Percentiles rank a stretch among this genome's conserved stretches.
Evolutionary conservation across 1,139 yeast species (phyloP).

Genomic region (Debaryomycetaceae sp.): DNA sequence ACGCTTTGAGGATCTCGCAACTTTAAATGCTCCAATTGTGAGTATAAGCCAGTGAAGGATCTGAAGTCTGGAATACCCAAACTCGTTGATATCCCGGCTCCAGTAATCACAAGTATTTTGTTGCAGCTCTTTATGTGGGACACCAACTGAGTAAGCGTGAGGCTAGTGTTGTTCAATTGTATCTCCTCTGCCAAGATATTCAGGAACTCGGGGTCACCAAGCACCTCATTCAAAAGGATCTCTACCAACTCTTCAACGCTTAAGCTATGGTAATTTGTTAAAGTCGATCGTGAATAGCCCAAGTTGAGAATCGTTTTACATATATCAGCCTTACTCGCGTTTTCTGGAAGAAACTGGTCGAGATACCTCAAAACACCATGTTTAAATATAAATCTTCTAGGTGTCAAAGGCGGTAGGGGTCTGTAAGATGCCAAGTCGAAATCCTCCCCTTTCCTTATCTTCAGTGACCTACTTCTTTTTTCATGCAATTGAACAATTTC

Average conservation of each 20-base stretch:
- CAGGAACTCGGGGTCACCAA: constrained; percentile 8
- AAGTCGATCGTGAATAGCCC: constrained; percentile 28
- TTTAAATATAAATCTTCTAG: constrained; percentile 48
- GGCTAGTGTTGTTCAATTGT: background rate
- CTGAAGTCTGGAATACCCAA: constrained; percentile 95
- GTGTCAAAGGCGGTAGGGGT: background rate
- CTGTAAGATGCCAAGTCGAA: background rate
- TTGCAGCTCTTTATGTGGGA: background rate
- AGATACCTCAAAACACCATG: constrained; percentile 55
- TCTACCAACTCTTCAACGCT: constrained; percentile 12
- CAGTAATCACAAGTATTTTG: constrained; percentile 74
- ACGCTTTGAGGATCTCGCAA: constrained; percentile 93
- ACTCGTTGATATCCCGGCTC: constrained; percentile 94
- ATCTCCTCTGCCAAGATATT: background rate
- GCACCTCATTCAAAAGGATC: constrained; percentile 14
- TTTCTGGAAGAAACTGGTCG: constrained; percentile 49
- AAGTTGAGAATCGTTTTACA: constrained; percentile 39
- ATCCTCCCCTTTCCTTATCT: background rate
- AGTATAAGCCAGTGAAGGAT: constrained; percentile 83
- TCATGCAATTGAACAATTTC: background rate
- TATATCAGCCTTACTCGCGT: constrained; percentile 48
- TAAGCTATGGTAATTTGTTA: constrained; percentile 7
- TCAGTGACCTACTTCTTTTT: background rate
- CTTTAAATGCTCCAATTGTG: constrained; percentile 66
- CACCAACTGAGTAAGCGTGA: background rate